phyloP scores from a whole-genome alignment of 805 yeast species.

The Ogataea dorogensis region DNA sequence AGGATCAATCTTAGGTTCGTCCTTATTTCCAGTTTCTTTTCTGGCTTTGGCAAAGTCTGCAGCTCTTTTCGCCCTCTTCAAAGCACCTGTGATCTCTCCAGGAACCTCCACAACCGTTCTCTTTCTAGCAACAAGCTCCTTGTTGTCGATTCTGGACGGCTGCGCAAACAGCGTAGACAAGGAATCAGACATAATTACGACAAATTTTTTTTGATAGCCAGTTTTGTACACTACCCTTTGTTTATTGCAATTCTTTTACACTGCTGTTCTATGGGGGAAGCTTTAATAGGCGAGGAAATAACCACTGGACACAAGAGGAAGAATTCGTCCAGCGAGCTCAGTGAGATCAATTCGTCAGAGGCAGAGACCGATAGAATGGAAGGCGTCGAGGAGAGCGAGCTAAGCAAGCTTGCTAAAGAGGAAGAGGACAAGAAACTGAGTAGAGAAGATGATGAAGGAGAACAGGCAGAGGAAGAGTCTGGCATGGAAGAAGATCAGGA shows the following conservation, averaged over 20 bases:
- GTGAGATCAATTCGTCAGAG: constrained; percentile 55
- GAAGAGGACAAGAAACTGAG: constrained; percentile 12
- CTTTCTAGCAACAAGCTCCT: constrained; percentile 29
- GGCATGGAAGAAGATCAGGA: constrained; percentile 31
- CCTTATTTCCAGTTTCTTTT: constrained; percentile 7
- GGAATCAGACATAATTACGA: constrained; percentile 8
- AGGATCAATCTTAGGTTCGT: constrained; percentile 51
- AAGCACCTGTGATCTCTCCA: no score
- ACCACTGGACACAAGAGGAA: constrained; percentile 13
- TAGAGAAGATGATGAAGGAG: constrained; percentile 16
- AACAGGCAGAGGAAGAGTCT: constrained; percentile 23
- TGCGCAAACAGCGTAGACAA: constrained; percentile 35
- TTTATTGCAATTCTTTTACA: constrained; percentile 3
- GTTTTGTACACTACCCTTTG: constrained; percentile 7
- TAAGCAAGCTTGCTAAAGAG: constrained; percentile 32
- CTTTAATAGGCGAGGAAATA: constrained; percentile 6
- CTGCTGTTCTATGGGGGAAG: constrained; percentile 13
- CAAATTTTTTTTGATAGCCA: constrained; percentile 11
- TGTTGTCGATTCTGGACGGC: constrained; percentile 46
- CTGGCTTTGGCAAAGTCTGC: constrained; percentile 8
- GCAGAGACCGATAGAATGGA: constrained; percentile 92
- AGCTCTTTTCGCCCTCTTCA: constrained; percentile 22
- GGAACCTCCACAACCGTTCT: constrained; percentile 24
- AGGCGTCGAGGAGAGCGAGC: constrained; percentile 49
- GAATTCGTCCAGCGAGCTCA: constrained; percentile 19